These are phyloP conservation scores for Quercus robur DNA, from an alignment of 306 rosid species.

Conservation along the genomic window DNA sequence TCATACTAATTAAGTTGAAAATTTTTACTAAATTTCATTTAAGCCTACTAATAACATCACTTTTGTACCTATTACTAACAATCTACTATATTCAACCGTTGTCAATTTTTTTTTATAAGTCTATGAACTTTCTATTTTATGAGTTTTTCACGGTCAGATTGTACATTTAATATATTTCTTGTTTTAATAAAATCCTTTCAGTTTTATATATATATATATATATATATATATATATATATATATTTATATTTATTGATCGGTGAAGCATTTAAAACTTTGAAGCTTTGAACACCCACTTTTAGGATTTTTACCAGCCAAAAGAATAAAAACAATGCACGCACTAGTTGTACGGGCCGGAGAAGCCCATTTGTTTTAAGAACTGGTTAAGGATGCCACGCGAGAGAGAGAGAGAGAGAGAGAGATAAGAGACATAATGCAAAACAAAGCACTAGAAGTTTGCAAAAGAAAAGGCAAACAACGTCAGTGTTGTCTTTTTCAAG, in stretches of 20 bases:
- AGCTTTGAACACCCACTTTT: conserved; percentile 22
- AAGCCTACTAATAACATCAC: too few species aligned
- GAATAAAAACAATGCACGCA: conserved; percentile 35
- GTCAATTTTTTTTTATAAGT: too few species aligned
- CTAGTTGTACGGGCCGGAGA: conserved; percentile 28
- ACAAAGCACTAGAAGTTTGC: conserved; percentile 32
- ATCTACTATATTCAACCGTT: too few species aligned
- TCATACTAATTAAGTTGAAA: too few species aligned
- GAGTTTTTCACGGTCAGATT: too few species aligned
- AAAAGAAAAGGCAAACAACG: conserved; percentile 44
- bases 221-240: too few species aligned
- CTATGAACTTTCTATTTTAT: too few species aligned
- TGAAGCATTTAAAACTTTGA: background rate
- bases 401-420: background rate
- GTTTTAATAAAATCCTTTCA: too few species aligned
- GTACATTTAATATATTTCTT: too few species aligned
- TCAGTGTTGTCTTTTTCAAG: conserved; percentile 30
- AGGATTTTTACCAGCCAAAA: conserved; percentile 2
- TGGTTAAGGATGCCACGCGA: conserved; percentile 8
- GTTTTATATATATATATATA: too few species aligned
- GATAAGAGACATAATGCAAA: conserved; percentile 9
- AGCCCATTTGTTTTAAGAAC: conserved; percentile 15
- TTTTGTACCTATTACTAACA: too few species aligned
- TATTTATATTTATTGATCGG: background rate
- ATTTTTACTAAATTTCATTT: too few species aligned